Evolutionary conservation across 2,329 filamentous ascomycete genomes (phyloP), one percentile per base, ranked within the genome.

Genomic region (Diaporthe nobilis): DNA sequence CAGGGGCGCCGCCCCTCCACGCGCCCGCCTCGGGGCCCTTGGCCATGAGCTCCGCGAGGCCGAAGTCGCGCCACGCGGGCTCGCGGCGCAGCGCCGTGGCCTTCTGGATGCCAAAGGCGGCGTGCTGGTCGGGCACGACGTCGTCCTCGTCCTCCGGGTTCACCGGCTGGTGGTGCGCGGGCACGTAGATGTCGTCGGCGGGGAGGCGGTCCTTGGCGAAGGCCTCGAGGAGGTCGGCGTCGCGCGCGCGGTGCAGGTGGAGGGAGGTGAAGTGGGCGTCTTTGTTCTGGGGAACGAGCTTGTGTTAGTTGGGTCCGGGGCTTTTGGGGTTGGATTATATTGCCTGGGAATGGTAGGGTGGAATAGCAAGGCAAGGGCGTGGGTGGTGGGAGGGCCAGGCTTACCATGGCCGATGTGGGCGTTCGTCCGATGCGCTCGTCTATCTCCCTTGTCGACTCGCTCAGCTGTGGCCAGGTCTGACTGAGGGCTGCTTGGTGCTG

Each of bases 121-220:
- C 94, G 82, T 97, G 94, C 85, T 97, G 94, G 83, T 97, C 94
- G 0, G 95, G 94, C 6, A 97, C 94, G 5, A 97, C 93, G 81
- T 97, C 94, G 81, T 97, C 95, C 85, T 97, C 94, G 82, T 97
- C 94, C 84, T 97, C 94, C 0, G 95, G 94, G 82, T 97, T 96
- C 81, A 95, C 89, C 55, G 94, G 95, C 82, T 95, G 94, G 82
- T 95, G 91, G 77, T 95, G 91, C 10, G 92, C 91, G 47, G 93
- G 91, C n/a, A 97, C 93, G 83, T 94, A 94, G 82, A 97, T 94
- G 74, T 96, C 94, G 85, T 97, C 94, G 77, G 89, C 87, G n/a
- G 92, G 92, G 60, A 94, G 89, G 81, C 88, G 90, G 85, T 93
- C 92, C 82, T 90, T 91, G 88, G 91, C 93, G 81, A 94, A 93